Percentiles rank a stretch among this genome's conserved stretches.
Evolutionary conservation across 805 yeast species (phyloP).

Genomic region (Saccharomycopsis sp.): DNA sequence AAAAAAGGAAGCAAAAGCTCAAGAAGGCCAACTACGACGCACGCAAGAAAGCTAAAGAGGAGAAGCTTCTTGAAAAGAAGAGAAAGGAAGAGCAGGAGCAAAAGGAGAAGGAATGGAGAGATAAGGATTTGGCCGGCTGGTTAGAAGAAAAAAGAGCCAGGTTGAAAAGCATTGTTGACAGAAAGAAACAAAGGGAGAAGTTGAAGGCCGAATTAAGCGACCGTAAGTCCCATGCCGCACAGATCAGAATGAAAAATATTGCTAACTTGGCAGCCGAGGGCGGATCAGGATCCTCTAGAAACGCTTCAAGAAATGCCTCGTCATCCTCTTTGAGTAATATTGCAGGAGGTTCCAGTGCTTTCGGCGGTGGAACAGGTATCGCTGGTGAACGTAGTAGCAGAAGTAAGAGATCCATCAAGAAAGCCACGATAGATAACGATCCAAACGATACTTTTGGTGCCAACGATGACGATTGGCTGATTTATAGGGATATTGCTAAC

Average conservation of each 20-base stretch:
- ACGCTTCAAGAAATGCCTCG: constrained; percentile 13
- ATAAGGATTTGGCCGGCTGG: constrained; percentile 72
- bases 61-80: constrained; percentile 59
- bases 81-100: constrained; percentile 51
- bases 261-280: constrained; percentile 81
- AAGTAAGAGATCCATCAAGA: constrained; percentile 45
- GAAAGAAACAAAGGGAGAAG: constrained; percentile 60
- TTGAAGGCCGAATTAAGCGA: constrained; percentile 74
- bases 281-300: not conserved
- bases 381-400: constrained; percentile 21
- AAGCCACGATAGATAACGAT: constrained; percentile 75
- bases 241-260: constrained; percentile 83
- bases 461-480: constrained; percentile 91
- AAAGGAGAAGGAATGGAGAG: constrained; percentile 75
- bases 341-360: not conserved
- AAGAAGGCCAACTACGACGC: constrained; percentile 88
- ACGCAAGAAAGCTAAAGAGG: constrained; percentile 71
- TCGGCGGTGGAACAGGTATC: constrained; percentile 29
- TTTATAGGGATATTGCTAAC: constrained; percentile 75
- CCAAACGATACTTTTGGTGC: constrained; percentile 94
- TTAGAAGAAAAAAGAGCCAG: constrained; percentile 57
- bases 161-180: constrained; percentile 51
- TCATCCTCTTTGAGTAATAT: constrained; percentile 6
- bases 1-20: constrained; percentile 76
- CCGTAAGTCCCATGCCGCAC: constrained; percentile 87